phyloP scores from a whole-genome alignment of 2,329 filamentous ascomycete genomes.

The Trichoderma harzianum region DNA sequence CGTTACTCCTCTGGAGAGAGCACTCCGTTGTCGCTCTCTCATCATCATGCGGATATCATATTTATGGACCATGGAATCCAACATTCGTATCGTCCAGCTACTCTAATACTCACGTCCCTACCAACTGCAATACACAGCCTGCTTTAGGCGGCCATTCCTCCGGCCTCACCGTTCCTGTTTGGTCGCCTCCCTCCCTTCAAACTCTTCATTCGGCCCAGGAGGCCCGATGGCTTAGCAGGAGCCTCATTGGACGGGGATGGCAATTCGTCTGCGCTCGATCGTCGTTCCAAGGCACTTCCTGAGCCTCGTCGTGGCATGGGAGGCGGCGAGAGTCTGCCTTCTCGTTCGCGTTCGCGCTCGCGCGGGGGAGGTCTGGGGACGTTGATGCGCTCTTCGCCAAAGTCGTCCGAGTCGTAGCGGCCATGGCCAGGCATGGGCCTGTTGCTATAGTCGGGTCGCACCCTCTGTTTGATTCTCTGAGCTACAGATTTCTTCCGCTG shows the following conservation, averaged over 20 bases:
- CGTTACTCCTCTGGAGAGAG: neutral
- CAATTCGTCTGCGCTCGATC: constrained; percentile 57
- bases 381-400: constrained; percentile 58
- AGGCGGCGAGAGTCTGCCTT: constrained; percentile 44
- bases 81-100: constrained; percentile 6
- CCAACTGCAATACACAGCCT: neutral
- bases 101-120: constrained; percentile 1
- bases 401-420: constrained; percentile 42
- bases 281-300: constrained; percentile 55
- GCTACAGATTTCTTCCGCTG: constrained; percentile 92
- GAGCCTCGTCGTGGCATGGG: constrained; percentile 39
- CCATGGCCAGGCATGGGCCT: constrained; percentile 37
- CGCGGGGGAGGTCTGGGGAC: constrained; percentile 1
- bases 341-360: constrained; percentile 35
- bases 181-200: constrained; percentile 64
- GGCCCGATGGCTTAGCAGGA: constrained; percentile 53
- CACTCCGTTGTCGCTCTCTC: neutral
- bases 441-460: constrained; percentile 52
- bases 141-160: constrained; percentile 20
- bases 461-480: constrained; percentile 84
- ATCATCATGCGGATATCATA: constrained; percentile 11
- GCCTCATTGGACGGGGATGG: constrained; percentile 39
- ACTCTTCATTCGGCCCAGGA: constrained; percentile 77
- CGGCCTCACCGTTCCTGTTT: constrained; percentile 31
- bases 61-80: neutral